These are phyloP conservation scores for Cryphonectria carpinicola DNA, from an alignment of 2,329 filamentous ascomycete species.

Conservation along the genomic window DNA sequence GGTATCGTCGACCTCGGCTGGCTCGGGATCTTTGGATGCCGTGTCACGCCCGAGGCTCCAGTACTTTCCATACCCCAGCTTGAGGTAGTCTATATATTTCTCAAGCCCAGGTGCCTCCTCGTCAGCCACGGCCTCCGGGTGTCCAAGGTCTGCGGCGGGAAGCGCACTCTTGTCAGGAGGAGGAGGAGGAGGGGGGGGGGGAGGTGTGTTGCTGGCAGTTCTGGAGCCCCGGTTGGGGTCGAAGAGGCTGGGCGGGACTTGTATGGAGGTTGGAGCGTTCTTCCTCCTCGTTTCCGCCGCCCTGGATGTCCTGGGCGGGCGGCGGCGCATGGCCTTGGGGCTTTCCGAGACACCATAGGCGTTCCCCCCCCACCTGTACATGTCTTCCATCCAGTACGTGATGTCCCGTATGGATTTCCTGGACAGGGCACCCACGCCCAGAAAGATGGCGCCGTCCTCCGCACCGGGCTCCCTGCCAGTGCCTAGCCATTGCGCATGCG, in stretches of 20 bases:
- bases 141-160: neutral
- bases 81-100: conserved; percentile 66
- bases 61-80: conserved; percentile 69
- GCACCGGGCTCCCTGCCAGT: conserved; percentile 67
- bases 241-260: conserved; percentile 27
- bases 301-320: conserved; percentile 43
- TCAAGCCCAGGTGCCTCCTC: conserved; percentile 49
- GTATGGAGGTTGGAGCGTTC: conserved; percentile 27
- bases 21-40: conserved; percentile 1
- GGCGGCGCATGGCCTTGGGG: conserved; percentile 66
- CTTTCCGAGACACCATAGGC: conserved; percentile 86
- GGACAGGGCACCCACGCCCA: conserved; percentile 76
- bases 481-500: conserved; percentile 68
- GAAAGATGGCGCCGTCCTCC: conserved; percentile 84
- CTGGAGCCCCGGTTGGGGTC: conserved; percentile 16
- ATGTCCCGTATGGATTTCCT: conserved; percentile 72
- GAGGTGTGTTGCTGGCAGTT: conserved; percentile 7
- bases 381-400: conserved; percentile 84
- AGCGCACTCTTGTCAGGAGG: conserved; percentile 5
- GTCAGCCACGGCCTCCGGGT: conserved; percentile 1
- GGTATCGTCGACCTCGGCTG: conserved; percentile 25
- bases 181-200: neutral
- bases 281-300: conserved; percentile 33
- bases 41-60: conserved; percentile 51
- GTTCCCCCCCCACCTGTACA: conserved; percentile 81